Base-by-base conservation (phyloP, 306 rosid species). In the Bauhinia variegata region DNA sequence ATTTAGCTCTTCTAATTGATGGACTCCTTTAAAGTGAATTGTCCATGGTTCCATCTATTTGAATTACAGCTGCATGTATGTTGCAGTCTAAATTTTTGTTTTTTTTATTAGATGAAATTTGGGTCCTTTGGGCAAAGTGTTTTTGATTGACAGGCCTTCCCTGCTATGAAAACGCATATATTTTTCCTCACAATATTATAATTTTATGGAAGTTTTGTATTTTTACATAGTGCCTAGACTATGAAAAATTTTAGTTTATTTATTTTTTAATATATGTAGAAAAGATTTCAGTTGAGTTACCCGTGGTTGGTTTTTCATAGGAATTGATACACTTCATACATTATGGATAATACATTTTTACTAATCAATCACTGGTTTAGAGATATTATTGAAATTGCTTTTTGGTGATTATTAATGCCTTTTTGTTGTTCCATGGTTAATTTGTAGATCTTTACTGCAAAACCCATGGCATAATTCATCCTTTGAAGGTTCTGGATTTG, bases 381-480 rank as follows among this genome's bases (percentile, higher is more conserved):
- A 36, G 44, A 53, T 65, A 37, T 31, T 9, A 13, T 18, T 17
- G 8, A 67, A 49, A 33, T 19, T 17, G 7, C 23, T n/a, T 30
- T 61, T 41, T 43, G 28, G 2, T 23, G 2, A 23, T 23, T 23
- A 2, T 55, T 11, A 36, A 34, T 70, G 16, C 19, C 54, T 78
- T 63, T 67, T 52, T 44, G 60, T 50, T 59, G 72, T 28, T 37
- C 70, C 37, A 63, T 75, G 67, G 68, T 76, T 62, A 66, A 79
- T 34, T 36, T 88, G 80, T 84, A 95, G 99, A 79, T 88, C 89
- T 54, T 78, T 88, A 70, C 60, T 95, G 92, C 89, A 85, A 76
- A 95, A 95, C 74, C 99, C 99, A 6, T 95, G 99, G 99, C 99
- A 95, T 70, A 95, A 95, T 85, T 88, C 99, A 60, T 58, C 97